Evolutionary conservation across 169 alveolate species (phyloP), one percentile per base, ranked within the genome.

Genomic region (Plasmodium chabaudi): DNA sequence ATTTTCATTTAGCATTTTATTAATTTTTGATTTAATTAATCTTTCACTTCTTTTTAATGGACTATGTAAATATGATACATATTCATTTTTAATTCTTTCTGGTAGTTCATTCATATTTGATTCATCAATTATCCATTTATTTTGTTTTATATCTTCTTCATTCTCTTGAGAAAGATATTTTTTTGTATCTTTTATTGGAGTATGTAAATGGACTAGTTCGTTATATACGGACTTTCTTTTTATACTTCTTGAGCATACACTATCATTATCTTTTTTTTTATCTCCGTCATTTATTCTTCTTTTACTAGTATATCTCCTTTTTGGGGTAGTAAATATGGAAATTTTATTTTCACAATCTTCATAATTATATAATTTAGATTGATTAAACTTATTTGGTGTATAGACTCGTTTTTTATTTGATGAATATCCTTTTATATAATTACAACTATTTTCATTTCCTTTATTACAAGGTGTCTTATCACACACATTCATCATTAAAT

Each of bases 11-110:
- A 77, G 77, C 88, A 77, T 77, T 77, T 77, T 77, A 21, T 77
- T 77, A 21, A 77, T 77, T 59, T 56, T 77, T 10, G 77, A 57
- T 7, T 77, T 77, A 13, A 77, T 77, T 57, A 77, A 44, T 17
- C 88, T 17, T 69, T 77, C 88, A 44, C 88, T 77, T 77, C 88
- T 44, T 59, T 77, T 77, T 23, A 77, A 23, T 0, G 88, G 88
- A 44, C 88, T 77, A 51, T 75, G 65, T 7, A 77, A 56, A 44
- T 77, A 77, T 2, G 88, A 77, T 7, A 77, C 72, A 64, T 77
- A 77, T n/a, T 77, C 88, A 46, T 64, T 65, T 47, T 51, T 77
- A 7, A 77, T 77, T 57, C 64, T n/a, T 25, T 77, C 88, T 5
- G 88, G 88, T 59, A 77, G 23, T 17, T 77, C 88, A 42, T 64